phyloP scores from a whole-genome alignment of 371 early-diverging fungal species.

The Mortierella sp. region DNA sequence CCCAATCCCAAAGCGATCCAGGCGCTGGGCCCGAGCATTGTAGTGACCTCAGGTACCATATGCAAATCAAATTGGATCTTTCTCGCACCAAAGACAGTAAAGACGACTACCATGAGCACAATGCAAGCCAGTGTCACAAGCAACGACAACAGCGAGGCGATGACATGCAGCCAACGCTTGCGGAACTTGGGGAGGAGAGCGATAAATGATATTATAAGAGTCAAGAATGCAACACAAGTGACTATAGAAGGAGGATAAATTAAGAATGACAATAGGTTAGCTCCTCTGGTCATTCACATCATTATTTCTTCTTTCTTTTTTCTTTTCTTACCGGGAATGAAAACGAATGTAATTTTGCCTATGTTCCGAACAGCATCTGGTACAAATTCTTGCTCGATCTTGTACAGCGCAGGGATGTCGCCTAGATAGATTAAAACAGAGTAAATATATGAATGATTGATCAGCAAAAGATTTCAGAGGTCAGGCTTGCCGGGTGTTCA shows the following conservation, averaged over 20 bases:
- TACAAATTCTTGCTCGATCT: conserved; percentile 28
- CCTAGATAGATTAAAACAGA: conserved; percentile 10
- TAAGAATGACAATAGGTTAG: background rate
- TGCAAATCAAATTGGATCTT: conserved; percentile 39
- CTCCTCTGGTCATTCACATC: background rate
- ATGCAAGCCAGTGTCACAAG: conserved; percentile 29
- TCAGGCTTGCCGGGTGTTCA: no score
- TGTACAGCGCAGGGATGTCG: conserved; percentile 12
- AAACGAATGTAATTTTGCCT: conserved; percentile 33
- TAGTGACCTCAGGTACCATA: conserved; percentile 1
- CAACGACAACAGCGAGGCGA: conserved; percentile 20
- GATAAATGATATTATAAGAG: conserved; percentile 22
- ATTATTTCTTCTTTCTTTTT: background rate
- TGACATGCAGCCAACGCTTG: conserved; percentile 35
- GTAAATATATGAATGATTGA: no score
- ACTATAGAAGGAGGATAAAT: conserved; percentile 10
- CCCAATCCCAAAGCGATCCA: conserved; percentile 43
- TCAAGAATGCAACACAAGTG: conserved; percentile 36
- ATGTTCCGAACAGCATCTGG: conserved; percentile 28
- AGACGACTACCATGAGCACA: conserved; percentile 32
- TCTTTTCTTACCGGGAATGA: conserved; percentile 27
- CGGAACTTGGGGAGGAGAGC: conserved; percentile 33
- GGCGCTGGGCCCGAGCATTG: conserved; percentile 30
- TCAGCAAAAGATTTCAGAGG: no score
- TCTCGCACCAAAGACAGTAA: conserved; percentile 29